phyloP scores from a whole-genome alignment of 169 alveolate genomes.

The Cryptosporidium ryanae region DNA sequence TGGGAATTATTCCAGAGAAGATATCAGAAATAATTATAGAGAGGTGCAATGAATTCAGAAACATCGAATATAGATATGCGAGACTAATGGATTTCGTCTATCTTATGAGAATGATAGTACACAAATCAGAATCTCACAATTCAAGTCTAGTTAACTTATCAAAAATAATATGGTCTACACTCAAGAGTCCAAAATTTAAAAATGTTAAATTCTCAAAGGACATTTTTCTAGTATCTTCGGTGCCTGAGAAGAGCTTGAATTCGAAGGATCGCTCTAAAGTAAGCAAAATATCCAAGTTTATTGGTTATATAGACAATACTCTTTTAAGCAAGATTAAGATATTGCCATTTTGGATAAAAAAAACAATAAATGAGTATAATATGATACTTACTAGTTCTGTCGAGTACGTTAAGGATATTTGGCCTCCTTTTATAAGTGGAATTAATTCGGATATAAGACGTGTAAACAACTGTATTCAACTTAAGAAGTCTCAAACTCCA shows the following conservation, averaged over 20 bases:
- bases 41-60: slow-evolving; percentile 13
- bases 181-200: slow-evolving; percentile 11
- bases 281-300: background rate
- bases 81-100: slow-evolving; percentile 39
- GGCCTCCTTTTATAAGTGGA: slow-evolving; percentile 20
- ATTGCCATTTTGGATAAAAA: slow-evolving; percentile 28
- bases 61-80: slow-evolving; percentile 25
- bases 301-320: slow-evolving; percentile 40
- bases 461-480: background rate
- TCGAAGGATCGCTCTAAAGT: slow-evolving; percentile 6
- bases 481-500: background rate
- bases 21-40: background rate
- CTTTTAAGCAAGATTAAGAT: slow-evolving; percentile 5
- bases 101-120: slow-evolving; percentile 18
- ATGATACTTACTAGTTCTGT: slow-evolving; percentile 4
- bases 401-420: background rate
- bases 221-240: background rate
- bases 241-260: background rate
- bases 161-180: slow-evolving; percentile 5
- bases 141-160: slow-evolving; percentile 26
- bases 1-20: slow-evolving; percentile 25
- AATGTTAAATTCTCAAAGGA: background rate
- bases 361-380: slow-evolving; percentile 14
- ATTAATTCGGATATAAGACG: background rate
- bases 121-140: slow-evolving; percentile 38